Evolutionary conservation across 179 eudicot species (phyloP).

Genomic region (Silene noctiflora): DNA sequence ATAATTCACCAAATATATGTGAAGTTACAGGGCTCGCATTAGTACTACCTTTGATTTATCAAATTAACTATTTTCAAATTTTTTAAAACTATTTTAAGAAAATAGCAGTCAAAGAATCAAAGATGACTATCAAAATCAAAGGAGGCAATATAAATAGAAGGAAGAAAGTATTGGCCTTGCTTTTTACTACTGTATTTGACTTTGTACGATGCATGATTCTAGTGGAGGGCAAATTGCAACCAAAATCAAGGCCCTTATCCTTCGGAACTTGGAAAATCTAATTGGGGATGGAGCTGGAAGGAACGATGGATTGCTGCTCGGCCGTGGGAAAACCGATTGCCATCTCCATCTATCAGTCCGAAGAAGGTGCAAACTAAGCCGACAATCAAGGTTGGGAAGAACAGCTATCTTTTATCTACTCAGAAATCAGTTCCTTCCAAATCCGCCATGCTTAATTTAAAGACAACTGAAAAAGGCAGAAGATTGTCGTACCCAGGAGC

Average conservation of each 20-base stretch:
- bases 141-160: too few relatives aligned
- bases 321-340: conserved; percentile 82
- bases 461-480: conserved; percentile 37
- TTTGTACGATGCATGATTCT: conserved; percentile 13
- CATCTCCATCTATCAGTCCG: conserved; percentile 41
- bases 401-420: conserved; percentile 19
- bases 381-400: conserved; percentile 44
- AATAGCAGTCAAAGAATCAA: neutral
- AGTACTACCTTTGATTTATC: too few relatives aligned
- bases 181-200: neutral
- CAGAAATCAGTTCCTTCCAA: conserved; percentile 41
- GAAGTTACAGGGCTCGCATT: too few relatives aligned
- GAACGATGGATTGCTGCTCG: conserved; percentile 99
- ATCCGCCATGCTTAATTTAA: conserved; percentile 37
- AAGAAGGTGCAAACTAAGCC: conserved; percentile 39
- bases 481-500: conserved; percentile 51
- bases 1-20: too few relatives aligned
- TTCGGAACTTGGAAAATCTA: conserved; percentile 61
- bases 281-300: conserved; percentile 99
- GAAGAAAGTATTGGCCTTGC: neutral
- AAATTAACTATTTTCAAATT: too few relatives aligned
- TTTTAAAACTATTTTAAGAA: neutral
- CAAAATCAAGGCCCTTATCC: conserved; percentile 44
- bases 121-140: neutral
- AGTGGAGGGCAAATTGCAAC: conserved; percentile 85